Evolutionary conservation across 192 early-diverging fungal genomes (phyloP).

Genomic region (Chytriomyces sp.): DNA sequence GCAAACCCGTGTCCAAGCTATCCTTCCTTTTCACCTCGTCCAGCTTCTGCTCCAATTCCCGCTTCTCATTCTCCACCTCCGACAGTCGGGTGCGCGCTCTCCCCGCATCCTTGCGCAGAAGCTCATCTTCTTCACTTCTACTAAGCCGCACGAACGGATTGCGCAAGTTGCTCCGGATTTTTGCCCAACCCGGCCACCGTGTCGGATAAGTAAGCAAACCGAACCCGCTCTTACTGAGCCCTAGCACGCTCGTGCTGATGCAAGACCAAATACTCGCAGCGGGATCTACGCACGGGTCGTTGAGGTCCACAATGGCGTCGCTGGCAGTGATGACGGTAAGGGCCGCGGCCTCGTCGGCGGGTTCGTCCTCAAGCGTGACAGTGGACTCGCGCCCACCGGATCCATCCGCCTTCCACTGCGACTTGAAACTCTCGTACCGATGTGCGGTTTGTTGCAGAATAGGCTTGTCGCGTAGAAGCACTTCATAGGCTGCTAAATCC

Average conservation of each 20-base stretch:
- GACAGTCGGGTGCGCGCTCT: constrained; percentile 22
- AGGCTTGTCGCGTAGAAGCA: constrained; percentile 30
- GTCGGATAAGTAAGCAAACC: not conserved
- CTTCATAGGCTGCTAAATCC: constrained; percentile 32
- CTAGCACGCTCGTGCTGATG: not conserved
- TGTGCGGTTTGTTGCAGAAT: constrained; percentile 56
- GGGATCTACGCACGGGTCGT: constrained; percentile 27
- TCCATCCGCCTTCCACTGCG: constrained; percentile 10
- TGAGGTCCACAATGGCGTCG: not conserved
- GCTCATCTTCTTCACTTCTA: constrained; percentile 15
- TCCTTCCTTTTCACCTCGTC: constrained; percentile 54
- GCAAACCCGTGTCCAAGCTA: constrained; percentile 70
- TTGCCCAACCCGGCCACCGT: constrained; percentile 27
- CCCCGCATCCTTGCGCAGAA: constrained; percentile 15
- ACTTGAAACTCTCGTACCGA: constrained; percentile 63
- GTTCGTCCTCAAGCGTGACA: constrained; percentile 1
- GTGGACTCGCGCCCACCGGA: too few relatives aligned
- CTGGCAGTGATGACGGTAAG: not conserved
- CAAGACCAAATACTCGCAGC: not conserved
- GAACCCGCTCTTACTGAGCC: not conserved
- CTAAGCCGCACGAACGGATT: constrained; percentile 3
- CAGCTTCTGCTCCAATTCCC: constrained; percentile 34
- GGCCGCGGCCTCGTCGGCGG: not conserved
- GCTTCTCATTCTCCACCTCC: constrained; percentile 30
- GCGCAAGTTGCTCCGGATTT: not conserved